A percentile compares a stretch with the other conserved stretches of the same genome.
Conservation (phyloP, 352 stramenopile species). For the Phytophthora lateralis region DNA sequence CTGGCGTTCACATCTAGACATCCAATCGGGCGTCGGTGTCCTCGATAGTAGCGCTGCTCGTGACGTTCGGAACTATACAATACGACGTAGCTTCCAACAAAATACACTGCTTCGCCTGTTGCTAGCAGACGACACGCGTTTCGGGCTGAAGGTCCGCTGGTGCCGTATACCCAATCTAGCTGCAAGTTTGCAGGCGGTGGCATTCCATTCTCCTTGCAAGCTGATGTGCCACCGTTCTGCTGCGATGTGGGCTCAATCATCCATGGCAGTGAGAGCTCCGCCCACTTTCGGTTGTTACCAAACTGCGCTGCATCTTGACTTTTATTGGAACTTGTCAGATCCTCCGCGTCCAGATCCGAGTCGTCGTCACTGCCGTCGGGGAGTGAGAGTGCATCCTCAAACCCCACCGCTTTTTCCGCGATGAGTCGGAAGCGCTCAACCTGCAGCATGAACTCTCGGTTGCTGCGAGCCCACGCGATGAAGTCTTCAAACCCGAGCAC, state of each 20-base stretch:
- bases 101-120: constrained; percentile 71
- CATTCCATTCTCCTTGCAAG: constrained; percentile 27
- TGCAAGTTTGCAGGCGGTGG: constrained; percentile 68
- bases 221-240: neutral
- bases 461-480: constrained; percentile 81
- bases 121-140: constrained; percentile 57
- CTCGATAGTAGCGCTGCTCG: constrained; percentile 74
- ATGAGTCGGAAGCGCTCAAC: constrained; percentile 80
- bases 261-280: constrained; percentile 47
- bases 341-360: constrained; percentile 74
- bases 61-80: constrained; percentile 69
- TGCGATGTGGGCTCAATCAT: constrained; percentile 48
- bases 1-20: constrained; percentile 66
- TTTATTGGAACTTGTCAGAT: constrained; percentile 8
- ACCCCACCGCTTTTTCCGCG: constrained; percentile 66
- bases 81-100: constrained; percentile 76
- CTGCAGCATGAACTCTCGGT: constrained; percentile 87
- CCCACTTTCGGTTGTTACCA: constrained; percentile 8
- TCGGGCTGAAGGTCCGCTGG: constrained; percentile 45
- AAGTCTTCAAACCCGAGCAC: constrained; percentile 80
- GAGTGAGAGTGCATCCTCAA: constrained; percentile 66
- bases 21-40: constrained; percentile 61
- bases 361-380: constrained; percentile 74
- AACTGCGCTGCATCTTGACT: neutral
- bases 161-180: constrained; percentile 83